Base-by-base conservation (phyloP, 257 asterid species). In the Leonotis leonurus region DNA sequence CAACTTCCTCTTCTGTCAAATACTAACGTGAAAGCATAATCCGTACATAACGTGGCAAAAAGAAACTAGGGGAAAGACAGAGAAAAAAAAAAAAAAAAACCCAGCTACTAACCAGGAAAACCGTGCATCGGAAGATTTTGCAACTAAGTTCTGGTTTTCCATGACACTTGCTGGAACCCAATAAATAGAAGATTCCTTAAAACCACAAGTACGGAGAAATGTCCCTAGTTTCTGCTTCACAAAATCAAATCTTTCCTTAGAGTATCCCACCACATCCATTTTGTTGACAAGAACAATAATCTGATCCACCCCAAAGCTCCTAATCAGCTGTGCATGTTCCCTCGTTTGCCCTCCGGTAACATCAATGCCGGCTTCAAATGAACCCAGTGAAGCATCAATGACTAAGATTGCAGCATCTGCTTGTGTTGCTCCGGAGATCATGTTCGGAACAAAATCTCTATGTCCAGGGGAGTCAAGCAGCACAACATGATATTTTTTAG, bases 381-480 rank as follows among this genome's bases (percentile, higher is more conserved):
- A 81, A 68, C 97, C 99, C 20, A 70, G 35, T 33, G 96, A 87
- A 78, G 97, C 96, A 79, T 93, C 99, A 52, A 89, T 75, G 45
- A 89, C 99, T 6, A 93, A 77, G 67, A 93, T 75, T 32, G 97
- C 99, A 70, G 97, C 99, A 87, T 93, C 99, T 62, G 99, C 99
- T 80, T 93, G 99, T 21, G 96, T 85, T 77, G 99, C 95, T 71
- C 99, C 99, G 17, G 99, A 80, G 72, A 93, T 93, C 99, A 93
- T 93, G 77, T 89, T 93, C 64, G 99, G 99, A 64, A 93, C 97
- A 72, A 93, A 87, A 75, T 93, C 99, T 77, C 84, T 84, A 66
- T 93, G 99, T 64, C 96, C 99, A 2, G 99, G 99, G 54, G 99
- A 93, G 77, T 93, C 99, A 1, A 93, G 97, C 70, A 93, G 75